Evolutionary conservation across 73 alveolate species (phyloP), one percentile per base, ranked within the genome.

Genomic region (Symbiodinium natans): DNA sequence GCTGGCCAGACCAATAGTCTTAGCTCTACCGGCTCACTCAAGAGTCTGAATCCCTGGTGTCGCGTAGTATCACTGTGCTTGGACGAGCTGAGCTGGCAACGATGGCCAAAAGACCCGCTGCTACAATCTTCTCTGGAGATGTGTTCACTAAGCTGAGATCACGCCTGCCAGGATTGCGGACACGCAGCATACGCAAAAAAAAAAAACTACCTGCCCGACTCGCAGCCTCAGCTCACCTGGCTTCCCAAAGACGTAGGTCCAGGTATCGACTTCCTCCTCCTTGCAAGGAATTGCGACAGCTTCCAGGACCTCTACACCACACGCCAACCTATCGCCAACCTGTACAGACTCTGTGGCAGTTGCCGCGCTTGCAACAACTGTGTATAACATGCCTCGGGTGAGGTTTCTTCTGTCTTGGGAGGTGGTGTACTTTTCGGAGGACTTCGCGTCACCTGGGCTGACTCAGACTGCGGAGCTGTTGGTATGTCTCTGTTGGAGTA

Each of bases 171-270:
- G n/a, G 17, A 8, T 52, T 23, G n/a, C 31, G 1, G n/a, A 52
- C 23, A 52, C n/a, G n/a, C n/a, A n/a, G n/a, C 25, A 52, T 27
- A 11, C 36, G n/a, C 1, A 15, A 1, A 9, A 15, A 29, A 82
- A 25, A 38, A 25, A 25, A 1, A 82, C 39, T 41, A n/a, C 3
- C 38, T 82, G 54, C 56, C 21, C 42, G 86, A 59, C 43, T 27
- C 31, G 82, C 10, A 54, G 83, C 42, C 95, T 43, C 42, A 88
- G 80, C 40, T 88, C 95, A n/a, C 95, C 95, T 6, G 95, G 95
- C 74, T 88, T 88, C 46, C 95, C 95, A n/a, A 88, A 88, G 36
- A 88, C 74, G 86, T 88, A 88, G 36, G 95, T 88, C 95, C 95
- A 88, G 23, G 80, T 68, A 56, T 83, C 43, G 27, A 88, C 95